A percentile compares a stretch with the other conserved stretches of the same genome.
These are phyloP conservation scores for Antrodiella citrinella DNA, from an alignment of 768 basidiomycete species.

Conservation along the genomic window DNA sequence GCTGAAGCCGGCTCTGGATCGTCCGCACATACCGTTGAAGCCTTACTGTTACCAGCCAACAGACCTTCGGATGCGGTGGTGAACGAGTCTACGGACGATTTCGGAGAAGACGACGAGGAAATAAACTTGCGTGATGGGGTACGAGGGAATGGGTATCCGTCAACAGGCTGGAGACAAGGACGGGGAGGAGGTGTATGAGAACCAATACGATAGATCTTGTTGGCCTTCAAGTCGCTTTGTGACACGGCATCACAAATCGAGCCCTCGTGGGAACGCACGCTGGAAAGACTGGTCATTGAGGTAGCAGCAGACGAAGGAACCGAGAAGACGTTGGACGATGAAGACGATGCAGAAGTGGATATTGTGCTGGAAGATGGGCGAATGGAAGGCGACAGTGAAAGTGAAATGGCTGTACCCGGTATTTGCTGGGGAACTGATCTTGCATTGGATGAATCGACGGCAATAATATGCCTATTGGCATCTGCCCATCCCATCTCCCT, in stretches of 20 bases:
- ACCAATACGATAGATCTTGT: neutral
- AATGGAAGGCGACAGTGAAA: neutral
- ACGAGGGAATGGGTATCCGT: slow-evolving; percentile 19
- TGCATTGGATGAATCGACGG: too few relatives aligned
- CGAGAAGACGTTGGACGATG: neutral
- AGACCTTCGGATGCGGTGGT: slow-evolving; percentile 6
- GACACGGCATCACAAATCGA: neutral
- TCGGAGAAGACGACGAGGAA: neutral
- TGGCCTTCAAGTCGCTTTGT: too few relatives aligned
- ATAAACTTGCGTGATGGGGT: slow-evolving; percentile 5
- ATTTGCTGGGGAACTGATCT: too few relatives aligned
- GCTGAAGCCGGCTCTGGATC: too few relatives aligned
- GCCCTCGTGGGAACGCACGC: neutral
- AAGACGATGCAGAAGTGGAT: neutral
- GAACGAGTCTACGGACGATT: neutral
- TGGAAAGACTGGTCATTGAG: neutral
- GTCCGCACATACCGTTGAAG: too few relatives aligned
- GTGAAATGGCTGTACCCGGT: too few relatives aligned
- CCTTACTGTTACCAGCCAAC: neutral
- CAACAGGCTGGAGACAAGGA: neutral
- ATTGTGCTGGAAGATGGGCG: neutral
- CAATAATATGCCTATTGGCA: too few relatives aligned
- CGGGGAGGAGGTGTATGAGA: neutral
- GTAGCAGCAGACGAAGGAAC: neutral
- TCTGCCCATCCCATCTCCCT: slow-evolving; percentile 2